These are phyloP conservation scores for Stemphylium lycopersici DNA, from an alignment of 2,329 filamentous ascomycete genomes.

Conservation along the genomic window DNA sequence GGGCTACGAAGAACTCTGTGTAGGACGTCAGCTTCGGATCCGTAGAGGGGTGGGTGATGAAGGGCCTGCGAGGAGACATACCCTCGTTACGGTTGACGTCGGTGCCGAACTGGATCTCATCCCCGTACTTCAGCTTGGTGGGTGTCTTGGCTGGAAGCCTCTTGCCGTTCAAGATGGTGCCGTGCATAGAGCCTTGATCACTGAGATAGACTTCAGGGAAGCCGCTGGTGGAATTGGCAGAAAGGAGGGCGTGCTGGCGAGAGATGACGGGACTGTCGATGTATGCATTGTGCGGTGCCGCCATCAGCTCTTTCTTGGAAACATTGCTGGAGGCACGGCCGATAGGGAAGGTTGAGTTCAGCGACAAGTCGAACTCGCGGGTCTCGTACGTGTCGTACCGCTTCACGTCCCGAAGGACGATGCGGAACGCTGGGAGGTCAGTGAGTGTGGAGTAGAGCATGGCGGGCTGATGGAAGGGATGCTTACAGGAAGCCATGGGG, in stretches of 20 bases:
- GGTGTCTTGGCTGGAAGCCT: slow-evolving; percentile 31
- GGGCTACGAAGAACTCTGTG: slow-evolving; percentile 40
- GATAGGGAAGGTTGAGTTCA: slow-evolving; percentile 41
- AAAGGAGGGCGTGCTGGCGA: slow-evolving; percentile 65
- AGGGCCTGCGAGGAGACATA: slow-evolving; percentile 21
- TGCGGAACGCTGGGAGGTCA: slow-evolving; percentile 32
- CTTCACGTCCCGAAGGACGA: slow-evolving; percentile 40
- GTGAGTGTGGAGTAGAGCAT: slow-evolving; percentile 6
- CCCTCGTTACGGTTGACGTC: slow-evolving; percentile 45
- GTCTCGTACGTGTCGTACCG: slow-evolving; percentile 50
- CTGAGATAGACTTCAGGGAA: slow-evolving; percentile 53
- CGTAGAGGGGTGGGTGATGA: not conserved
- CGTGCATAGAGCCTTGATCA: slow-evolving; percentile 67
- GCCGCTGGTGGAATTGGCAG: slow-evolving; percentile 23
- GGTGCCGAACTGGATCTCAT: slow-evolving; percentile 45
- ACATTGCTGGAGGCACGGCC: slow-evolving; percentile 53
- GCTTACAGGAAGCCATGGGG: slow-evolving; percentile 26
- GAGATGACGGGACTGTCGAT: slow-evolving; percentile 77
- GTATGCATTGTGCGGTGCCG: slow-evolving; percentile 64
- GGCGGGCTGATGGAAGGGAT: not conserved
- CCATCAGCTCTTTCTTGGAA: slow-evolving; percentile 49
- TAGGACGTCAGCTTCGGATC: slow-evolving; percentile 14
- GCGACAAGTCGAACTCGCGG: slow-evolving; percentile 39
- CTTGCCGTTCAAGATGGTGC: slow-evolving; percentile 61
- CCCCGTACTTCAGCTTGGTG: slow-evolving; percentile 37